Evolutionary conservation across 2,329 filamentous ascomycete species (phyloP).

Genomic region (Aspergillus eucalypticola): DNA sequence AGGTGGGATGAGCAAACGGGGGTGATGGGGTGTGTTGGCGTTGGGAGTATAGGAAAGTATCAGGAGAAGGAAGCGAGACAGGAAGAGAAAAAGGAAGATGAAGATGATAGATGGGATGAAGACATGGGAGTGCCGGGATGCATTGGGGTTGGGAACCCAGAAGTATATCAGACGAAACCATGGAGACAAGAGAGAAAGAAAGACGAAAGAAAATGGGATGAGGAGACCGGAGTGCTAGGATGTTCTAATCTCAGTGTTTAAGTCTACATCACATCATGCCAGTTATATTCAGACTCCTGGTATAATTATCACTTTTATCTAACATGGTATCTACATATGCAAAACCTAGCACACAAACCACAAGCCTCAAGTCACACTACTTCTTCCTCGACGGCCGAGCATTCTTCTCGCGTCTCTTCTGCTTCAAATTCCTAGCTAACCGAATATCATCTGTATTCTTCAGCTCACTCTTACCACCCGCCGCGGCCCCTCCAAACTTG

Average conservation of each 20-base stretch:
- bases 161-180: too few relatives aligned
- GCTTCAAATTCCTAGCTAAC: slow-evolving; percentile 75
- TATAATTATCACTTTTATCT: neutral
- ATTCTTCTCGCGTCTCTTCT: slow-evolving; percentile 82
- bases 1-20: too few relatives aligned
- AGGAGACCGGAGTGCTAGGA: too few relatives aligned
- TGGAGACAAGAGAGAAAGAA: too few relatives aligned
- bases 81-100: neutral
- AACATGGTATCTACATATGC: neutral
- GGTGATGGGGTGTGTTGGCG: neutral
- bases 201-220: too few relatives aligned
- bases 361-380: slow-evolving; percentile 24
- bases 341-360: neutral
- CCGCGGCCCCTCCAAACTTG: slow-evolving; percentile 39
- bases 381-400: slow-evolving; percentile 71
- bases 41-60: neutral
- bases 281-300: too few relatives aligned
- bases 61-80: neutral
- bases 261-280: neutral
- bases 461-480: slow-evolving; percentile 75
- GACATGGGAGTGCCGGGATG: neutral
- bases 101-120: neutral
- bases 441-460: slow-evolving; percentile 81
- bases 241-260: too few relatives aligned
- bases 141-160: neutral